Conservation (phyloP, 2,329 filamentous ascomycete species). For the Trichoderma harzianum region DNA sequence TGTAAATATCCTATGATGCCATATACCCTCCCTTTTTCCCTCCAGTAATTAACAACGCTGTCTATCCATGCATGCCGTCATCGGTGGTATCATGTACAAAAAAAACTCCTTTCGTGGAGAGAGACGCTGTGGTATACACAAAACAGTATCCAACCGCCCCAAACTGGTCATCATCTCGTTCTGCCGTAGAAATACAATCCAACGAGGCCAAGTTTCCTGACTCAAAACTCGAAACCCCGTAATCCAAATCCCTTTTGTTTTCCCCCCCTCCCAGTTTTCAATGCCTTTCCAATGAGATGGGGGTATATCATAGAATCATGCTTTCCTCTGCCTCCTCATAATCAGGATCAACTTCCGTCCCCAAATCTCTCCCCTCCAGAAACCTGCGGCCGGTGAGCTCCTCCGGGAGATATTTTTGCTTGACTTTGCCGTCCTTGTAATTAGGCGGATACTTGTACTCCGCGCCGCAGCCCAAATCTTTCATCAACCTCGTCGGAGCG, state of each 20-base stretch:
- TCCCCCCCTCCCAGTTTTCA: not conserved
- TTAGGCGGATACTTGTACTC: conserved; percentile 98
- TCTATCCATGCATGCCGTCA: conserved; percentile 1
- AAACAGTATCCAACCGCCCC: not conserved
- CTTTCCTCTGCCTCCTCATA: conserved; percentile 44
- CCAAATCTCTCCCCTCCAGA: conserved; percentile 76
- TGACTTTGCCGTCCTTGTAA: conserved; percentile 75
- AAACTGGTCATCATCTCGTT: not conserved
- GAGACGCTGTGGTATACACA: not conserved
- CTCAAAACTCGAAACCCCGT: not conserved
- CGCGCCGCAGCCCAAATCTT: conserved; percentile 82
- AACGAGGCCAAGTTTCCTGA: not conserved
- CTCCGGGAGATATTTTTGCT: conserved; percentile 87
- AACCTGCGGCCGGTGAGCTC: conserved; percentile 68
- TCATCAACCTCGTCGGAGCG: conserved; percentile 88
- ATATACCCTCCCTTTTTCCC: not conserved
- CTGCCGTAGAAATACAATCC: not conserved
- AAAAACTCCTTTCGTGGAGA: not conserved
- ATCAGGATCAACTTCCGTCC: conserved; percentile 72
- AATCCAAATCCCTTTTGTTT: not conserved
- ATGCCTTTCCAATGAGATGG: not conserved
- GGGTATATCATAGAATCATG: not conserved
- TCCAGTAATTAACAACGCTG: not conserved
- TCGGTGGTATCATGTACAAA: conserved; percentile 1
- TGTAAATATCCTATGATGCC: not conserved